Evolutionary conservation across 2,329 filamentous ascomycete genomes (phyloP).

Genomic region (Setomelanomma holmii): DNA sequence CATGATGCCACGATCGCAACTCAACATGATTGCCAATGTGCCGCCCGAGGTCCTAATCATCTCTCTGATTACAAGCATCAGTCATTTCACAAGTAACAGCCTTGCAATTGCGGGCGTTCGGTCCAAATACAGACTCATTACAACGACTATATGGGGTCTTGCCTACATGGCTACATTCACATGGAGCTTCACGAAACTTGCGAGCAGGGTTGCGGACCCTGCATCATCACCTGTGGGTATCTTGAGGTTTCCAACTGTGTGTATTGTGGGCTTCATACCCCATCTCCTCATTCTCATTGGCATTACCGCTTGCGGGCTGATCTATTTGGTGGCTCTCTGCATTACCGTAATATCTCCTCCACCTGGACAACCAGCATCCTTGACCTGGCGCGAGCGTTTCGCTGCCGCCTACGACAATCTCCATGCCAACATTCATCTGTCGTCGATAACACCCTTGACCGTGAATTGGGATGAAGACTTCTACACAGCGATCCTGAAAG

Average conservation of each 20-base stretch:
- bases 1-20: constrained; percentile 60
- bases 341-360: constrained; percentile 76
- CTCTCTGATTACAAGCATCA: constrained; percentile 85
- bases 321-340: constrained; percentile 78
- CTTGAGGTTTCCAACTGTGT: constrained; percentile 89
- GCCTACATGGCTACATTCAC: constrained; percentile 88
- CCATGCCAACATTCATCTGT: constrained; percentile 87
- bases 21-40: constrained; percentile 83
- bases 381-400: constrained; percentile 67
- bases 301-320: constrained; percentile 75
- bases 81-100: constrained; percentile 83
- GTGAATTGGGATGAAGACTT: constrained; percentile 92
- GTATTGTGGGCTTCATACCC: constrained; percentile 92
- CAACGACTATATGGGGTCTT: constrained; percentile 87
- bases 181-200: constrained; percentile 69
- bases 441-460: constrained; percentile 68
- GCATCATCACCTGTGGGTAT: constrained; percentile 65
- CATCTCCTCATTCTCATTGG: constrained; percentile 86
- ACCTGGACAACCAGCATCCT: constrained; percentile 53
- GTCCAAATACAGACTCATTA: constrained; percentile 79
- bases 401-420: constrained; percentile 81
- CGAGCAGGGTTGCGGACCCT: constrained; percentile 48
- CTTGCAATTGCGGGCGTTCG: constrained; percentile 83
- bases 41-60: constrained; percentile 88
- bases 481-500: constrained; percentile 85